Conservation (phyloP, 768 basidiomycete species). For the Dictyophora rubrovolvata region DNA sequence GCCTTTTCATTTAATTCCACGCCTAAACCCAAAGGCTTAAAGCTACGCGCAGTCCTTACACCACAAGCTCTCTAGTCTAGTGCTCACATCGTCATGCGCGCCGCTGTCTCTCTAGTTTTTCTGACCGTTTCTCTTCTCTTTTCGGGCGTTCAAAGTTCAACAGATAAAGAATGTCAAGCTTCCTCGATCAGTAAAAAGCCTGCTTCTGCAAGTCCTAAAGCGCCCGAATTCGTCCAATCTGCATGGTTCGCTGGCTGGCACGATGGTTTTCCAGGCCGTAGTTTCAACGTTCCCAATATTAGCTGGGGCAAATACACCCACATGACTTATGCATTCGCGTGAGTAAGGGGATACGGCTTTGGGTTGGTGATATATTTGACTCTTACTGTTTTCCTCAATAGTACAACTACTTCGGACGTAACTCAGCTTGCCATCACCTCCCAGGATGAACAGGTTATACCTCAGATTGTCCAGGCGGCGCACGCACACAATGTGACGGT, state of each 20-base stretch:
- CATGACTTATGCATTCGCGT: conserved; percentile 55
- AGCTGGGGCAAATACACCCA: conserved; percentile 46
- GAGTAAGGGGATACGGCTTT: conserved; percentile 20
- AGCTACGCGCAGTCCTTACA: too few species aligned
- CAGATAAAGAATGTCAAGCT: too few species aligned
- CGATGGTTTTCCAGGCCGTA: conserved; percentile 21
- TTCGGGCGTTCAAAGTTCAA: too few species aligned
- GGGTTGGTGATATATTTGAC: not conserved
- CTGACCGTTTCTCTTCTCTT: too few species aligned
- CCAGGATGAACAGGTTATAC: conserved; percentile 40
- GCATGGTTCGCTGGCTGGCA: conserved; percentile 54
- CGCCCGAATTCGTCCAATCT: conserved; percentile 26
- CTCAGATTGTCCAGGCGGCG: conserved; percentile 43
- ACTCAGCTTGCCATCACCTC: conserved; percentile 21
- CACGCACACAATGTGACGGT: conserved; percentile 18
- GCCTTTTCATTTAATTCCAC: too few species aligned
- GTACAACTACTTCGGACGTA: conserved; percentile 25
- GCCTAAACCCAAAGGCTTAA: too few species aligned
- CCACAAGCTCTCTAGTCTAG: too few species aligned
- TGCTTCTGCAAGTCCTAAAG: not conserved
- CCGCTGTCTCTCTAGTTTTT: too few species aligned
- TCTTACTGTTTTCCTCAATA: conserved; percentile 11
- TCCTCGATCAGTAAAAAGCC: too few species aligned
- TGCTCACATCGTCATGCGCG: too few species aligned
- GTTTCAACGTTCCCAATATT: conserved; percentile 25